These are phyloP conservation scores for Fraxinus albicans DNA, from an alignment of 305 asterid species.

Conservation along the genomic window DNA sequence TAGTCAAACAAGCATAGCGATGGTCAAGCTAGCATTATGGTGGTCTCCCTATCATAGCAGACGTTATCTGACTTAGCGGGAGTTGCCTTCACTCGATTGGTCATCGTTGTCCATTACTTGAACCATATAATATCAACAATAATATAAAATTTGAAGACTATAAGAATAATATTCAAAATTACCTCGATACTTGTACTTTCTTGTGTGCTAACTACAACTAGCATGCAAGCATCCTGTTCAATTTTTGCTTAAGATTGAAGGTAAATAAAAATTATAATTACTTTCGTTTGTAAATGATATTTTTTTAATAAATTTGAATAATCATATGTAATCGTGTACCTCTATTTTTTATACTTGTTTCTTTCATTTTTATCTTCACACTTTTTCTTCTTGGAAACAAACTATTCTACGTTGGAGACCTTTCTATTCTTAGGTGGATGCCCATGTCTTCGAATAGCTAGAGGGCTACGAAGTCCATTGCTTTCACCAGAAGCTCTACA, in stretches of 20 bases:
- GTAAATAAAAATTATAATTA: no score
- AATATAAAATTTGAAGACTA: no score
- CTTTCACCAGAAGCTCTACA: not conserved
- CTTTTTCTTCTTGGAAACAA: not conserved
- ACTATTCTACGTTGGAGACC: not conserved
- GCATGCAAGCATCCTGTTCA: no score
- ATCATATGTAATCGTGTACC: not conserved
- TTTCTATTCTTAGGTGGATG: not conserved
- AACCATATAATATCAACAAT: no score
- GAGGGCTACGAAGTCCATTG: not conserved
- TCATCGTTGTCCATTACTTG: not conserved
- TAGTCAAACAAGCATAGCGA: not conserved
- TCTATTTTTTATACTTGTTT: not conserved
- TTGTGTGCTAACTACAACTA: no score
- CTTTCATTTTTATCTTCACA: not conserved
- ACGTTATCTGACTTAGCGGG: not conserved
- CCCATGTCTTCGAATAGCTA: not conserved
- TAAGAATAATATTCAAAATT: no score
- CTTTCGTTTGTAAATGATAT: no score
- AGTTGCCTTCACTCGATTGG: not conserved
- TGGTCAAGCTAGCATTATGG: not conserved
- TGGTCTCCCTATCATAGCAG: not conserved
- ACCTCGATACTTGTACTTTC: no score
- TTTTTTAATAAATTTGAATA: not conserved
- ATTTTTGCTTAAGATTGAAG: no score